phyloP scores from a whole-genome alignment of 371 early-diverging fungal species.

The Apophysomyces ossiformis region DNA sequence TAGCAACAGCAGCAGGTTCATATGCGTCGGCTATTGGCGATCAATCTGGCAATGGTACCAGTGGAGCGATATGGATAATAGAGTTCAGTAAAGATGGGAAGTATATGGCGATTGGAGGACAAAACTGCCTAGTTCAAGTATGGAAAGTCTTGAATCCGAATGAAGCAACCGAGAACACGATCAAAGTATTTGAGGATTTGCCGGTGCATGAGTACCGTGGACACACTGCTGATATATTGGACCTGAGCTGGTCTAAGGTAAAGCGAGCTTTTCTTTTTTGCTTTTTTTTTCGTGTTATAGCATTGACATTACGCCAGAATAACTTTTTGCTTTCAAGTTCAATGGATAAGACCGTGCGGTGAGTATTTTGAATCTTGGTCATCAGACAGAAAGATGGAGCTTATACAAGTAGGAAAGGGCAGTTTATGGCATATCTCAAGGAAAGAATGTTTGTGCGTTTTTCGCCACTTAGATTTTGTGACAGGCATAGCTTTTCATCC shows the following conservation, averaged over 20 bases:
- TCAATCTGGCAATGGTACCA: neutral
- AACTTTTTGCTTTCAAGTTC: constrained; percentile 84
- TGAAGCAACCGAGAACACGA: constrained; percentile 33
- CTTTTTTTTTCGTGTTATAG: neutral
- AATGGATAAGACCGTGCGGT: constrained; percentile 81
- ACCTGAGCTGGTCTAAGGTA: constrained; percentile 85
- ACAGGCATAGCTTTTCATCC: constrained; percentile 86
- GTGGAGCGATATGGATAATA: constrained; percentile 55
- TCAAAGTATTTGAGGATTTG: constrained; percentile 64
- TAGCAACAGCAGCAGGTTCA: constrained; percentile 24
- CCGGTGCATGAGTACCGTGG: constrained; percentile 73
- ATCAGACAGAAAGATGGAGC: neutral
- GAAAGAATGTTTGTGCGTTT: constrained; percentile 75
- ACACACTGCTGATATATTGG: constrained; percentile 74
- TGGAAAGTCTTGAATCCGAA: constrained; percentile 64
- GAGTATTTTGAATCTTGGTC: neutral
- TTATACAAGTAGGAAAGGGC: constrained; percentile 7
- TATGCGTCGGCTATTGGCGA: constrained; percentile 4
- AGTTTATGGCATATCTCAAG: constrained; percentile 85
- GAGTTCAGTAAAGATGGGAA: constrained; percentile 79
- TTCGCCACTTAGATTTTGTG: constrained; percentile 79
- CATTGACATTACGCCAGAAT: constrained; percentile 35
- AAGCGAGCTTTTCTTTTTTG: neutral
- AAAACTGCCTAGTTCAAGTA: constrained; percentile 71
- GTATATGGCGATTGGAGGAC: constrained; percentile 81